These are phyloP conservation scores for Phycomyces nitens DNA, from an alignment of 192 early-diverging fungal genomes.

Conservation along the genomic window DNA sequence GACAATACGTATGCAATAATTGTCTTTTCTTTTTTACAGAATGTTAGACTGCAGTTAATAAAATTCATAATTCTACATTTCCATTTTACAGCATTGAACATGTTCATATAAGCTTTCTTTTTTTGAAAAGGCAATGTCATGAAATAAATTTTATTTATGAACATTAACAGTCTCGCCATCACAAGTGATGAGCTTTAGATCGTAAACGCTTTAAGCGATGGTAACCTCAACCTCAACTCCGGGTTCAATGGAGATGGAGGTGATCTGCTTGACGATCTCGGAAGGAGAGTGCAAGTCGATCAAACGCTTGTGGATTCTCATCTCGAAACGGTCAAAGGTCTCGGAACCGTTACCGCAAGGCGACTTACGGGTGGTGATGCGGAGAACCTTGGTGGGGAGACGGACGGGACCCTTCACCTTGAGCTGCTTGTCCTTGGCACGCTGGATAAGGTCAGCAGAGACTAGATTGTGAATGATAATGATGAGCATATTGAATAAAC, in stretches of 20 bases:
- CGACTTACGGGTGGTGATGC: slow-evolving; percentile 98
- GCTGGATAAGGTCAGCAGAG: slow-evolving; percentile 91
- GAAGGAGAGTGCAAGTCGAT: slow-evolving; percentile 99
- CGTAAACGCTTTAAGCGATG: slow-evolving; percentile 56
- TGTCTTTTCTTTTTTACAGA: no score
- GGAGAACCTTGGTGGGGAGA: slow-evolving; percentile 96
- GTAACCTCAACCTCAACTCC: slow-evolving; percentile 96
- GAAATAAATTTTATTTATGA: neutral
- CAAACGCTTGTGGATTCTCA: slow-evolving; percentile 99
- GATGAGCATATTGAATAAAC: neutral
- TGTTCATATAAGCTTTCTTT: no score
- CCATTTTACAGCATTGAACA: no score
- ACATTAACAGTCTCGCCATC: neutral
- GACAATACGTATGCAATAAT: no score
- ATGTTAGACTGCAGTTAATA: no score
- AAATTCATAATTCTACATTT: no score
- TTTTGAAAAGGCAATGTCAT: no score
- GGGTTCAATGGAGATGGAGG: slow-evolving; percentile 93
- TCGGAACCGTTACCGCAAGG: slow-evolving; percentile 99
- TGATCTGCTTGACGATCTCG: slow-evolving; percentile 99
- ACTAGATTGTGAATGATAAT: slow-evolving; percentile 37
- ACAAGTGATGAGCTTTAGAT: neutral
- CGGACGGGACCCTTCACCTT: slow-evolving; percentile 99
- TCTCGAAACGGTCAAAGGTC: slow-evolving; percentile 98
- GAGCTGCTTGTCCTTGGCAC: slow-evolving; percentile 99